Evolutionary conservation across 2,329 filamentous ascomycete genomes (phyloP).

Genomic region (Coniella vitis): DNA sequence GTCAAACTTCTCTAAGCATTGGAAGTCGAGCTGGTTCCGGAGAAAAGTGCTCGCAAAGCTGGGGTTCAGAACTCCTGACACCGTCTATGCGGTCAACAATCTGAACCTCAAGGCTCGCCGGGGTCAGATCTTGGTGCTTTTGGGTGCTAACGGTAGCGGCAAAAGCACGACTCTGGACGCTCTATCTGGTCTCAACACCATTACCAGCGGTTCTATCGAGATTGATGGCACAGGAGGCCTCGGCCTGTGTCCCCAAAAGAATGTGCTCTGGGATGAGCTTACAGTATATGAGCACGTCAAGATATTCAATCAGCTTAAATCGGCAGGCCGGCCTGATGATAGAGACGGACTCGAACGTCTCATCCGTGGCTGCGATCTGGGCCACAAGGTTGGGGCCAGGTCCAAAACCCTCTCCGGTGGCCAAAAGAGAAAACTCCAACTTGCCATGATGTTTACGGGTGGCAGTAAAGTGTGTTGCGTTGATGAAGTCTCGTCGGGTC

Average conservation of each 20-base stretch:
- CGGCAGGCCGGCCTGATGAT: slow-evolving; percentile 39
- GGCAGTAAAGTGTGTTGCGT: slow-evolving; percentile 83
- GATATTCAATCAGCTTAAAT: slow-evolving; percentile 78
- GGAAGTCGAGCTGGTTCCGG: slow-evolving; percentile 58
- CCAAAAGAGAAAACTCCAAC: slow-evolving; percentile 85
- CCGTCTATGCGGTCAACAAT: slow-evolving; percentile 71
- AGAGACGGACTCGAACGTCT: slow-evolving; percentile 55
- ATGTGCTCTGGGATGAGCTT: slow-evolving; percentile 85
- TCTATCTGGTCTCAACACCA: slow-evolving; percentile 73
- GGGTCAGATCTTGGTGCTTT: slow-evolving; percentile 78
- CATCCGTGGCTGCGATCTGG: slow-evolving; percentile 66
- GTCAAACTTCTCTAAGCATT: slow-evolving; percentile 70
- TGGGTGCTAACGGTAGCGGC: slow-evolving; percentile 85
- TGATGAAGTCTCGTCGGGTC: slow-evolving; percentile 82
- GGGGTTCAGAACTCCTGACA: slow-evolving; percentile 31
- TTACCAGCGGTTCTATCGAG: slow-evolving; percentile 69
- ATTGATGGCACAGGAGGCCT: slow-evolving; percentile 74
- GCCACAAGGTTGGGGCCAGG: slow-evolving; percentile 62
- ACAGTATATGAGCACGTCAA: slow-evolving; percentile 78
- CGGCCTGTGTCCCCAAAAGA: slow-evolving; percentile 86
- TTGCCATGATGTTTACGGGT: slow-evolving; percentile 93
- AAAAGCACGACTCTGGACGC: slow-evolving; percentile 87
- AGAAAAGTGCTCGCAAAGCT: slow-evolving; percentile 8
- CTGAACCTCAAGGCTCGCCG: slow-evolving; percentile 64
- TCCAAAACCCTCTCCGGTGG: slow-evolving; percentile 80